Base-by-base conservation (phyloP, 2,329 filamentous ascomycete species). In the Grosmannia serpens region DNA sequence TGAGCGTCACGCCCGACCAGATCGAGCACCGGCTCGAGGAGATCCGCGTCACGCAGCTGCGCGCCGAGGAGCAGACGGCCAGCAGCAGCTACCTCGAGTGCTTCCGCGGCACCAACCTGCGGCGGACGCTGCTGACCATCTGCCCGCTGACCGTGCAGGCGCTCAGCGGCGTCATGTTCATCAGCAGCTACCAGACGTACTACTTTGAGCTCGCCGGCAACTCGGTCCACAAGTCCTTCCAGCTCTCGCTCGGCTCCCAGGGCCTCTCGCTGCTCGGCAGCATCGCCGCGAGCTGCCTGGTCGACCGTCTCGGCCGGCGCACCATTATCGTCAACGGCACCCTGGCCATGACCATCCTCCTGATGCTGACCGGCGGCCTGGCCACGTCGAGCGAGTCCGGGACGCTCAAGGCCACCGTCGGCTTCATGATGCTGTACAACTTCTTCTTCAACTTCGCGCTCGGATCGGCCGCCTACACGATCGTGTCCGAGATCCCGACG, bases 121-220 rank as follows among this genome's bases (percentile, higher is more conserved):
- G 77, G 22, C 75, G 79, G 44, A 82, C 79, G 0, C 78, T 81
- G 65, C 80, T 82, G 38, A 74, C 77, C 6, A 70, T 71, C 58
- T 62, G 72, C 35, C 68, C 59, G 1, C 53, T 60, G 29, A 27
- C 69, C 6, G 73, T 71, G 49, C 61, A 58, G 53, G 33, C 49
- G 3, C 50, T 60, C 44, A 67, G 65, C 29, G 68, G 60, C 53
- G 68, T 74, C 53, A 69, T 70, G 41, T 75, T 75, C 29, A 65
- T 69, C 1, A 64, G 69, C 2, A 62, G 65, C 8, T 76, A 76
- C 60, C 65, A 65, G n/a, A 74, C 73, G 2, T 76, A 76, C 64
- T 76, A 75, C 62, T 65, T 70, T 53, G 70, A 76, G 59, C 65
- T 75, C 2, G 73, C 74, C 11, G 74, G 74, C 10, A 74, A 70